Evolutionary conservation across 257 asterid species (phyloP).

Genomic region (Echites panduratus): DNA sequence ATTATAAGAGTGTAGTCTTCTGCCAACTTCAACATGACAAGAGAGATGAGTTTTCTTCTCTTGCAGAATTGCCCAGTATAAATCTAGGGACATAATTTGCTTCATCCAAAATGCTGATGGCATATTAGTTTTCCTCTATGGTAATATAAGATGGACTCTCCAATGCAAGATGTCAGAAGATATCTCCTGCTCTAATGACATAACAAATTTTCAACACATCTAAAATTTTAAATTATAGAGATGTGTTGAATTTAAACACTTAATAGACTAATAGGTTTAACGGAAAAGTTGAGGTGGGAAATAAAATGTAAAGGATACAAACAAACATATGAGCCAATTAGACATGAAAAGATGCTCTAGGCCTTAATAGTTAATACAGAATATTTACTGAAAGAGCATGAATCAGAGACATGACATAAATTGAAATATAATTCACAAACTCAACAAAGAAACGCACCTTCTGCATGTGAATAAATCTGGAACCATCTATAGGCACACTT

Average conservation of each 20-base stretch:
- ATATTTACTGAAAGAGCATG: not conserved
- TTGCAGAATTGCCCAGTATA: not conserved
- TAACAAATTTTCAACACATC: no score
- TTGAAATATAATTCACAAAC: not conserved
- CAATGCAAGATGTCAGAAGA: not conserved
- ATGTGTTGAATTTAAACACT: no score
- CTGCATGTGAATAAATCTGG: not conserved
- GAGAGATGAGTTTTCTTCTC: not conserved
- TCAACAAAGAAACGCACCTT: not conserved
- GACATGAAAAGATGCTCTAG: not conserved
- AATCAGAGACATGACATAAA: not conserved
- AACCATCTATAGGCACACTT: not conserved
- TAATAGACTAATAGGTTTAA: not conserved
- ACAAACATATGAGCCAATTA: not conserved
- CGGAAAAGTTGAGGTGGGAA: not conserved
- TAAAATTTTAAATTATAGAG: no score
- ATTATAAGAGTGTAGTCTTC: not conserved
- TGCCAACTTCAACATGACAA: not conserved
- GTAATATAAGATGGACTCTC: not conserved
- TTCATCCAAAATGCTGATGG: not conserved
- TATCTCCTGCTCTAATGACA: no score
- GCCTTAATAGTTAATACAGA: not conserved
- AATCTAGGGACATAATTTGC: not conserved
- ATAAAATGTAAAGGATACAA: not conserved
- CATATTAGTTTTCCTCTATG: not conserved